phyloP scores from a whole-genome alignment of 331 rosid species.

The Phaseolus coccineus region DNA sequence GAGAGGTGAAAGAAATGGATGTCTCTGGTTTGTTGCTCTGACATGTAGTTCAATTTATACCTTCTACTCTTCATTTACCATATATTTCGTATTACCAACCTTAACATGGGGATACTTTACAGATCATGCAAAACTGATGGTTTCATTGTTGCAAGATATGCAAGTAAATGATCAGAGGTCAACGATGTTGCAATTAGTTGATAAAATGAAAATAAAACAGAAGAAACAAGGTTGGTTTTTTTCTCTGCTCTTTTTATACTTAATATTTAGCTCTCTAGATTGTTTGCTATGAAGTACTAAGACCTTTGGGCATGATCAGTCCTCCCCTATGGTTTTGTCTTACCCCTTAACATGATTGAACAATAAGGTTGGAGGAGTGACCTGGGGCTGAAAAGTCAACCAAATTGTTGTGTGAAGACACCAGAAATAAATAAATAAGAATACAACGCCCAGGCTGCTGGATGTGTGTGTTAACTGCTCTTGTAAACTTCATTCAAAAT shows the following conservation, averaged over 20 bases:
- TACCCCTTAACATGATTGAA: constrained; percentile 9
- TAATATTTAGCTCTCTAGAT: constrained; percentile 7
- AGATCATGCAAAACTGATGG: constrained; percentile 78
- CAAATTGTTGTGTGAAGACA: constrained; percentile 15
- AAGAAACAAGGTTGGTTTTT: constrained; percentile 72
- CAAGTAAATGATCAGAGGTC: constrained; percentile 77
- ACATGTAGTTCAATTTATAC: constrained; percentile 29
- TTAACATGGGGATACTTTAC: constrained; percentile 50
- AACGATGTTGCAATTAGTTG: constrained; percentile 88
- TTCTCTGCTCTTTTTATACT: not conserved
- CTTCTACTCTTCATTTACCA: not conserved
- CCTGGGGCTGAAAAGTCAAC: constrained; percentile 14
- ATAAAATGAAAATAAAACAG: constrained; percentile 79
- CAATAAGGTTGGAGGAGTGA: constrained; percentile 20
- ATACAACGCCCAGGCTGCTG: not conserved
- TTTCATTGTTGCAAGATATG: constrained; percentile 80
- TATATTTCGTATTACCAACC: constrained; percentile 15
- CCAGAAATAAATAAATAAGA: not conserved
- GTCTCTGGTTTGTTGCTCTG: constrained; percentile 66
- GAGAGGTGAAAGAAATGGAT: constrained; percentile 78
- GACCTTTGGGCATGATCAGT: constrained; percentile 23
- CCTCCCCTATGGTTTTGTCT: constrained; percentile 6
- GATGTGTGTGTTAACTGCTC: constrained; percentile 19
- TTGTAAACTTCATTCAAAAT: constrained; percentile 13
- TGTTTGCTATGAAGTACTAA: not conserved